Conservation (phyloP, 352 stramenopile genomes). For the Phytophthora brassicae region DNA sequence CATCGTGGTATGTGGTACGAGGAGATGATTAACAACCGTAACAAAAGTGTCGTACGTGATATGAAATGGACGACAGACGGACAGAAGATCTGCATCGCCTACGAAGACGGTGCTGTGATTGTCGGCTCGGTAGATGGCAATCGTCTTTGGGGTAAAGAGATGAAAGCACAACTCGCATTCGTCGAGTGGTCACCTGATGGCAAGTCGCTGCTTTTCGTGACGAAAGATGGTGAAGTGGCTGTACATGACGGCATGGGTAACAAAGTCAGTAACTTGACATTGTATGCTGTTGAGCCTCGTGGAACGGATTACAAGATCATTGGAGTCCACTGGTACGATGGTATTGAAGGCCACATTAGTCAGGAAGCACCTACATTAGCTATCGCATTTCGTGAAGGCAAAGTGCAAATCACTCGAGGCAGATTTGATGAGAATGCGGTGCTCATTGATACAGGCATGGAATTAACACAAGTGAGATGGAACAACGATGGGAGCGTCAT, state of each 20-base stretch:
- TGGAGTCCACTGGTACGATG: constrained; percentile 84
- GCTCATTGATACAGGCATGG: constrained; percentile 91
- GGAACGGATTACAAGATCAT: constrained; percentile 76
- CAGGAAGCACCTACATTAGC: constrained; percentile 89
- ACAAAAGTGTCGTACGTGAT: constrained; percentile 92
- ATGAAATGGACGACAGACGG: constrained; percentile 96
- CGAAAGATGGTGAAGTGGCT: constrained; percentile 77
- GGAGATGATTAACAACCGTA: constrained; percentile 97
- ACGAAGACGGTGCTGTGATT: constrained; percentile 94
- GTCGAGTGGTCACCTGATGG: constrained; percentile 94
- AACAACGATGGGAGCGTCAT: constrained; percentile 92
- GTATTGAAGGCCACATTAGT: constrained; percentile 86
- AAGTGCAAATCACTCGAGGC: constrained; percentile 90
- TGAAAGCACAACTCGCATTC: constrained; percentile 89
- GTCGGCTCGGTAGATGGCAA: constrained; percentile 94
- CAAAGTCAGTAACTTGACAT: constrained; percentile 76
- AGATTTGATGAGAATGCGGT: constrained; percentile 85
- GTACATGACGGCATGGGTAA: constrained; percentile 89
- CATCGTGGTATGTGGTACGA: constrained; percentile 94
- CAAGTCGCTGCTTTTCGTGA: constrained; percentile 89
- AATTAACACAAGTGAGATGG: constrained; percentile 83
- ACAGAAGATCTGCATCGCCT: constrained; percentile 95
- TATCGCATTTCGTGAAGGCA: constrained; percentile 91
- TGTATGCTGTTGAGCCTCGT: constrained; percentile 72
- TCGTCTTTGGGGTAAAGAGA: constrained; percentile 93